These are phyloP conservation scores for Ogataea trehaloabstinens DNA, from an alignment of 805 yeast genomes.

Conservation along the genomic window DNA sequence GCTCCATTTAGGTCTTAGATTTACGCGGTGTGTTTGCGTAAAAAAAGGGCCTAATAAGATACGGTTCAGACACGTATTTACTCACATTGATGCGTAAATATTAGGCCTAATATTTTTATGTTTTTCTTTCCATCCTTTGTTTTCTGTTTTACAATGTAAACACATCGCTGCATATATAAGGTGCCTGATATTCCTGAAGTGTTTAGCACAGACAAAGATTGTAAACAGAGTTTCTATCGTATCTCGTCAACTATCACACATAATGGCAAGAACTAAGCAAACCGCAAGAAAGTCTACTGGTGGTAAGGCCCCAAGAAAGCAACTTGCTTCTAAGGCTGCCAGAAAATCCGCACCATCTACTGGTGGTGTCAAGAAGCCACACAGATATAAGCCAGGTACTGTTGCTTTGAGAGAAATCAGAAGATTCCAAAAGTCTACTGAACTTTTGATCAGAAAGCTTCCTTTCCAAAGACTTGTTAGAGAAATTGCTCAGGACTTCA, in stretches of 20 bases:
- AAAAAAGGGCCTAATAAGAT: slow-evolving; percentile 10
- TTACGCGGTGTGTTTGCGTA: slow-evolving; percentile 15
- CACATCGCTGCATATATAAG: slow-evolving; percentile 4
- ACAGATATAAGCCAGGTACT: slow-evolving; percentile 97
- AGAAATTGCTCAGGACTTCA: slow-evolving; percentile 93
- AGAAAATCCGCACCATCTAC: slow-evolving; percentile 91
- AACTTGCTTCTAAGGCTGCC: slow-evolving; percentile 88
- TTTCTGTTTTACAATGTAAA: slow-evolving; percentile 6
- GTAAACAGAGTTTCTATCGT: no score
- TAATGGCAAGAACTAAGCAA: slow-evolving; percentile 92
- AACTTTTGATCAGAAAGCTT: slow-evolving; percentile 89
- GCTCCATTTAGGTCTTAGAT: slow-evolving; percentile 9
- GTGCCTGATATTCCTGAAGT: neutral
- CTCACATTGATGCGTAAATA: slow-evolving; percentile 10
- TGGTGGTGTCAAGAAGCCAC: slow-evolving; percentile 93
- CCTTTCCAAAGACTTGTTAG: slow-evolving; percentile 97
- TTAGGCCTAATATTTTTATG: neutral
- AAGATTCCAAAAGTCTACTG: slow-evolving; percentile 96
- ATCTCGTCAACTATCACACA: no score
- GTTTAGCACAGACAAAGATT: no score
- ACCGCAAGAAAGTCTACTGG: slow-evolving; percentile 94
- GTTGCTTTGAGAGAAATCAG: slow-evolving; percentile 96
- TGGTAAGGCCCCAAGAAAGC: slow-evolving; percentile 96
- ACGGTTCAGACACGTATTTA: slow-evolving; percentile 6
- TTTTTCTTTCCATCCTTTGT: neutral